Evolutionary conservation across 257 asterid genomes (phyloP).

Genomic region (Rubia yunnanensis): DNA sequence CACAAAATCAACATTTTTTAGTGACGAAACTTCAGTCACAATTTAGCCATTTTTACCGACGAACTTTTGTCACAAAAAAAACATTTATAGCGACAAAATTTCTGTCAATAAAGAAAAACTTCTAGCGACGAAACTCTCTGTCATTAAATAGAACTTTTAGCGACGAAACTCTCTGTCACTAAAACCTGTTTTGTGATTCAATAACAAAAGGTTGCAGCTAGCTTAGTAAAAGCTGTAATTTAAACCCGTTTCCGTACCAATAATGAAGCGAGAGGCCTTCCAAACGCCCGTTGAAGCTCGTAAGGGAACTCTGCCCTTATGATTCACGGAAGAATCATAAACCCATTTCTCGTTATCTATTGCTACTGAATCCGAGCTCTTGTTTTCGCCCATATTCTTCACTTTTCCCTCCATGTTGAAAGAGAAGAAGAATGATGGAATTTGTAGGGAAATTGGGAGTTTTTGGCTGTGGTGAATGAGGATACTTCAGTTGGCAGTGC

Average conservation of each 20-base stretch:
- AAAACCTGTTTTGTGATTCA: no score
- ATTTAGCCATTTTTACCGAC: no score
- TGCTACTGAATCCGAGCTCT: slow-evolving; percentile 15
- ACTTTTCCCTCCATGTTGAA: slow-evolving; percentile 12
- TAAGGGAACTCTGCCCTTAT: slow-evolving; percentile 60
- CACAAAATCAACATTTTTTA: no score
- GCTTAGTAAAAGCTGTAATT: no score
- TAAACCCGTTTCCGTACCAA: slow-evolving; percentile 36
- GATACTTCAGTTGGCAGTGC: slow-evolving; percentile 12
- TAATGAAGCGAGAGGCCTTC: slow-evolving; percentile 82
- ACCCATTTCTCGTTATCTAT: slow-evolving; percentile 64
- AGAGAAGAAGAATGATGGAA: background rate
- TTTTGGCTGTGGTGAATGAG: slow-evolving; percentile 6
- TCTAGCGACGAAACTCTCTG: no score
- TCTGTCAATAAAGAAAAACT: no score
- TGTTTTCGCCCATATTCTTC: slow-evolving; percentile 24
- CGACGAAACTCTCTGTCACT: no score
- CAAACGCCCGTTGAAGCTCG: slow-evolving; percentile 82
- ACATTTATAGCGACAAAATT: no score
- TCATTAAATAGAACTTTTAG: no score
- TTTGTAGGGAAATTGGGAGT: background rate
- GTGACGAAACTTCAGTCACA: no score
- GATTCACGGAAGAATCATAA: slow-evolving; percentile 59
- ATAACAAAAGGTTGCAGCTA: no score
- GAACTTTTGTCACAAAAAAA: no score